phyloP scores from a whole-genome alignment of 1,284 basidiomycete genomes.

The Cutaneotrichosporon dermatis region DNA sequence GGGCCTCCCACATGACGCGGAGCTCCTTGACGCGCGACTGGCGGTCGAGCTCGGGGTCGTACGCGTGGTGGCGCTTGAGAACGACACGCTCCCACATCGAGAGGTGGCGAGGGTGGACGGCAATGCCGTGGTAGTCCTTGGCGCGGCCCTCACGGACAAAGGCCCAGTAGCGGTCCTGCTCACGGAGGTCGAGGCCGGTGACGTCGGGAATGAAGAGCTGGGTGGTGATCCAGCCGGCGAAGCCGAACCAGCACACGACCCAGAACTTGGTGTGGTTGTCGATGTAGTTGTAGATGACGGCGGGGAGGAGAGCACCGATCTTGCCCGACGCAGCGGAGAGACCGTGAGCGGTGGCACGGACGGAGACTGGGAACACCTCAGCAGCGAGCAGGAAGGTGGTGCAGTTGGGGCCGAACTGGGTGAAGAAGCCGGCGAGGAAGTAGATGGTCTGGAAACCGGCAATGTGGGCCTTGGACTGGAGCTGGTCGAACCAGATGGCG shows the following conservation, averaged over 20 bases:
- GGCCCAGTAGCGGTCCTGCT: constrained; percentile 57
- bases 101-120: constrained; percentile 55
- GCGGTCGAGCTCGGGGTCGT: constrained; percentile 54
- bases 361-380: constrained; percentile 54
- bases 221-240: constrained; percentile 52
- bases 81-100: constrained; percentile 52
- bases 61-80: constrained; percentile 52
- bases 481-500: constrained; percentile 46
- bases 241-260: constrained; percentile 56
- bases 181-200: constrained; percentile 55
- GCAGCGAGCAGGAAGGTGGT: constrained; percentile 51
- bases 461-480: constrained; percentile 44
- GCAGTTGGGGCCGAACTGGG: constrained; percentile 55
- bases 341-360: constrained; percentile 52
- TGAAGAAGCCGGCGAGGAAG: constrained; percentile 55
- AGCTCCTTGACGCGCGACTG: constrained; percentile 53
- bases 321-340: constrained; percentile 53
- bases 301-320: constrained; percentile 52
- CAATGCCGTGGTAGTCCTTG: constrained; percentile 55
- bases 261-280: constrained; percentile 52
- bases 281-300: constrained; percentile 49
- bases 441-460: constrained; percentile 53
- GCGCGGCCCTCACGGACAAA: constrained; percentile 52
- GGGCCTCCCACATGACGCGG: constrained; percentile 48
- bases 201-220: constrained; percentile 53